Evolutionary conservation across 1,139 yeast genomes (phyloP).

Genomic region (Suzukiozyma palmioleophila): DNA sequence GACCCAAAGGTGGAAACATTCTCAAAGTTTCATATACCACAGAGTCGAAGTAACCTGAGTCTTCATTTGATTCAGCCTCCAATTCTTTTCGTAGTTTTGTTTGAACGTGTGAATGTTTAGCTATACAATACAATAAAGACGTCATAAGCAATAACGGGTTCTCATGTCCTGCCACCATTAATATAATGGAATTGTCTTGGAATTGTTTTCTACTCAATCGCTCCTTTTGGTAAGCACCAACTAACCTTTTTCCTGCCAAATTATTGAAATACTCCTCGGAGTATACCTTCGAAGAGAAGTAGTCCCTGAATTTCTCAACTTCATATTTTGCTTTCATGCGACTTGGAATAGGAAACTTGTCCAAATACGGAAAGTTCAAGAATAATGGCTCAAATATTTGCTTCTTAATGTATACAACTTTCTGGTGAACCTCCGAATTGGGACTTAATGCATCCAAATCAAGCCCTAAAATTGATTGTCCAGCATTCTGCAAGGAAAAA

Average conservation of each 20-base stretch:
- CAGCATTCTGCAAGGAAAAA: slow-evolving; percentile 46
- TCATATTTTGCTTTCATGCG: slow-evolving; percentile 40
- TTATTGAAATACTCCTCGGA: slow-evolving; percentile 12
- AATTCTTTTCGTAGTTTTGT: slow-evolving; percentile 26
- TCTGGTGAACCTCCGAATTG: slow-evolving; percentile 31
- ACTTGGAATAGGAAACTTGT: slow-evolving; percentile 46
- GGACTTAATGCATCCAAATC: slow-evolving; percentile 30
- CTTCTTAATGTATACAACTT: slow-evolving; percentile 41
- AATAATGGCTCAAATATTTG: slow-evolving; percentile 55
- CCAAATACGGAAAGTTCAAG: slow-evolving; percentile 53
- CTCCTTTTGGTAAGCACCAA: slow-evolving; percentile 33
- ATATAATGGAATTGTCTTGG: slow-evolving; percentile 53
- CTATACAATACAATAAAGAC: slow-evolving; percentile 45
- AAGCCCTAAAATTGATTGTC: slow-evolving; percentile 48
- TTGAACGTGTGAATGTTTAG: slow-evolving; percentile 38
- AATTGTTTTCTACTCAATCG: slow-evolving; percentile 43
- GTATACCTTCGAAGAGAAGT: slow-evolving; percentile 20
- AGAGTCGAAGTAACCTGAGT: slow-evolving; percentile 17
- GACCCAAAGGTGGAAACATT: slow-evolving; percentile 55
- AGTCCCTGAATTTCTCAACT: slow-evolving; percentile 39
- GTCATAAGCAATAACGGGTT: slow-evolving; percentile 54
- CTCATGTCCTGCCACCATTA: slow-evolving; percentile 61
- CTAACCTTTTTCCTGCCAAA: slow-evolving; percentile 27
- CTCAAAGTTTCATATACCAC: slow-evolving; percentile 51
- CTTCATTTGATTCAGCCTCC: slow-evolving; percentile 1